Percentiles rank a stretch among this genome's conserved stretches.
phyloP scores from a whole-genome alignment of 2,329 filamentous ascomycete species.

The Aspergillus alliaceus region DNA sequence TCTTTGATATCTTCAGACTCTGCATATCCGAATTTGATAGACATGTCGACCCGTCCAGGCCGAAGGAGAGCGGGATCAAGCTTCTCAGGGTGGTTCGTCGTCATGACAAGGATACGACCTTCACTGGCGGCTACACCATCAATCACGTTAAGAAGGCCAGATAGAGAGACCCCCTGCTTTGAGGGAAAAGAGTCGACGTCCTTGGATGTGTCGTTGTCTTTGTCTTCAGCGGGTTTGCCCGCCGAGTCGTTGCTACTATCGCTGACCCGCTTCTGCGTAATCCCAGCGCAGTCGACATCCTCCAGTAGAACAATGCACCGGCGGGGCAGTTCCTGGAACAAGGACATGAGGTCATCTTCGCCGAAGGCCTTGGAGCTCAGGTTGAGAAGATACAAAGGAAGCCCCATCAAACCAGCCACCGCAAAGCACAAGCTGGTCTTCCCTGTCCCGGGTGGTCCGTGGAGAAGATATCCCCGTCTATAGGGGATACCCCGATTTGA shows the following conservation, averaged over 20 bases:
- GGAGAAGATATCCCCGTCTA: constrained; percentile 76
- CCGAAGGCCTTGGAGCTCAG: constrained; percentile 62
- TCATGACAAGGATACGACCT: constrained; percentile 72
- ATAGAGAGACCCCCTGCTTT: constrained; percentile 59
- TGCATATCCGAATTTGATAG: constrained; percentile 56
- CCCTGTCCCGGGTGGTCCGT: constrained; percentile 78
- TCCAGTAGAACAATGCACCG: constrained; percentile 74
- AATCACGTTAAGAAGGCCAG: constrained; percentile 67
- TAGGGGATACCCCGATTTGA: constrained; percentile 80
- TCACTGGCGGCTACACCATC: constrained; percentile 70
- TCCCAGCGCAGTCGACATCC: constrained; percentile 72
- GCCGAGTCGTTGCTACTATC: constrained; percentile 11
- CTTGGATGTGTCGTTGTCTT: constrained; percentile 17
- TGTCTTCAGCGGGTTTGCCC: constrained; percentile 18
- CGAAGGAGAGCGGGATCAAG: constrained; percentile 65
- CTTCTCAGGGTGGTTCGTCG: constrained; percentile 65
- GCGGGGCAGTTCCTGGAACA: constrained; percentile 67
- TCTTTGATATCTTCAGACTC: constrained; percentile 36
- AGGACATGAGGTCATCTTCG: constrained; percentile 63
- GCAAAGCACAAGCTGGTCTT: constrained; percentile 73
- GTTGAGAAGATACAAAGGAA: constrained; percentile 72
- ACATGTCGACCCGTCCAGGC: constrained; percentile 67
- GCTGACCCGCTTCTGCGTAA: constrained; percentile 59
- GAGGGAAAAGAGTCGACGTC: constrained; percentile 7
- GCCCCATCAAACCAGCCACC: constrained; percentile 67